A percentile compares a stretch with the other conserved stretches of the same genome.
phyloP scores from a whole-genome alignment of 2,329 filamentous ascomycete genomes.

The Aureobasidium sp. region DNA sequence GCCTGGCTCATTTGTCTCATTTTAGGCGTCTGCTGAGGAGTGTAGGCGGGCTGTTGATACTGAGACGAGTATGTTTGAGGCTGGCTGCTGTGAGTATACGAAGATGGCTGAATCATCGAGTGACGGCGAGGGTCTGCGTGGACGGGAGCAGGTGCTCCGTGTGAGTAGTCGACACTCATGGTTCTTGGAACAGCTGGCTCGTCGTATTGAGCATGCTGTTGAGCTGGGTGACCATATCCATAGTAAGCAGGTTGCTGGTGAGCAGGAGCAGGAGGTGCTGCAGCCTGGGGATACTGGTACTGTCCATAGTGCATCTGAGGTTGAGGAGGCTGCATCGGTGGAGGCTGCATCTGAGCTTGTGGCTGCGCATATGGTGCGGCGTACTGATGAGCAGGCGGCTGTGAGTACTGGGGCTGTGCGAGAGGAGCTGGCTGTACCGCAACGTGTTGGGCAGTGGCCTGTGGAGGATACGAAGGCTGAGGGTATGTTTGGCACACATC shows the following conservation, averaged over 20 bases:
- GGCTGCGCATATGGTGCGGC: conserved; percentile 7
- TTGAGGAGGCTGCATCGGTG: conserved; percentile 16
- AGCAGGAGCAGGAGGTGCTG: conserved; percentile 21
- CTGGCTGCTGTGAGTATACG: conserved; percentile 21
- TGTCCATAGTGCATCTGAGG: conserved; percentile 20
- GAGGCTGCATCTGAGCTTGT: conserved; percentile 11
- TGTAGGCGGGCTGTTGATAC: conserved; percentile 23
- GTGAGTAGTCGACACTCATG: conserved; percentile 30
- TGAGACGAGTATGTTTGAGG: conserved; percentile 25
- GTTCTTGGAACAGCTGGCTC: conserved; percentile 27
- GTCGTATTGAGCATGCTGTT: conserved; percentile 29
- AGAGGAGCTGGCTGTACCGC: conserved; percentile 31
- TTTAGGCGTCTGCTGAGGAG: conserved; percentile 19
- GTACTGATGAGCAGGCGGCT: conserved; percentile 19
- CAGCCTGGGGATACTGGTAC: conserved; percentile 19
- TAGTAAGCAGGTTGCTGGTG: conserved; percentile 29
- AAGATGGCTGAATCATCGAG: conserved; percentile 31
- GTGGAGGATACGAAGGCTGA: conserved; percentile 28
- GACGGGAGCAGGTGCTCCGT: conserved; percentile 17
- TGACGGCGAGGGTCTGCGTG: conserved; percentile 30
- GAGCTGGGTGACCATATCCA: conserved; percentile 28
- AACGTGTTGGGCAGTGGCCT: conserved; percentile 22
- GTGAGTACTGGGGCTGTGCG: conserved; percentile 28
- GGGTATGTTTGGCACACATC: conserved; percentile 33
- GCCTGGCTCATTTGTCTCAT: conserved; percentile 16